phyloP scores from a whole-genome alignment of 495 filamentous ascomycete genomes.

The Penicillium tannophilum region DNA sequence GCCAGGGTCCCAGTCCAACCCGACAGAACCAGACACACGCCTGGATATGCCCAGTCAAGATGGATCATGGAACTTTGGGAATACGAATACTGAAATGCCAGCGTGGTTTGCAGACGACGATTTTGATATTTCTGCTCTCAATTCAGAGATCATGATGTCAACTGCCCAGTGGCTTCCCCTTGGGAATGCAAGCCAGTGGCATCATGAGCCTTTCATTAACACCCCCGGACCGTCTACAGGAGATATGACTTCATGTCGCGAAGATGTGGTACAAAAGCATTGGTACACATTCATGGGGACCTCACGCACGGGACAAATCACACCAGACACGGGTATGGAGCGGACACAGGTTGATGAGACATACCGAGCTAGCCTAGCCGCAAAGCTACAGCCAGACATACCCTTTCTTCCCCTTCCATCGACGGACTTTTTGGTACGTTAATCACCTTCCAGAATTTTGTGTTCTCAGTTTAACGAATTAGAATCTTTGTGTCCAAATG shows the following conservation, averaged over 20 bases:
- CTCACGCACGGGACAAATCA: slow-evolving; percentile 13
- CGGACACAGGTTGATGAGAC: slow-evolving; percentile 22
- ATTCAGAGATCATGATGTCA: slow-evolving; percentile 7
- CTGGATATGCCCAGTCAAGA: neutral
- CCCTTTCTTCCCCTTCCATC: slow-evolving; percentile 26
- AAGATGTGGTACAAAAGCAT: slow-evolving; percentile 13
- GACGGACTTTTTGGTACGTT: slow-evolving; percentile 25
- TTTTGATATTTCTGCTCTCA: slow-evolving; percentile 29
- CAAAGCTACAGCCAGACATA: slow-evolving; percentile 23
- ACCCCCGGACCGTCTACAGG: neutral
- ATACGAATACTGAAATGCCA: slow-evolving; percentile 5
- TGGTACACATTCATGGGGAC: slow-evolving; percentile 19
- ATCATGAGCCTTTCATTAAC: neutral
- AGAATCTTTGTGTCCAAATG: slow-evolving; percentile 34
- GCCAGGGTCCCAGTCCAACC: neutral
- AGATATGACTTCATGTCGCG: slow-evolving; percentile 1
- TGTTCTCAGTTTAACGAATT: neutral
- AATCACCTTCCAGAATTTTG: neutral
- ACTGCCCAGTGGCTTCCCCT: neutral
- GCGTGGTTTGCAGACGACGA: slow-evolving; percentile 27
- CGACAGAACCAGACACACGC: neutral
- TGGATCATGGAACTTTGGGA: neutral
- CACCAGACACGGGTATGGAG: slow-evolving; percentile 17
- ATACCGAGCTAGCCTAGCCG: slow-evolving; percentile 22
- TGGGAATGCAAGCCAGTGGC: neutral